Evolutionary conservation across 345 rosid genomes (phyloP).

Genomic region (Syzygium jambos): DNA sequence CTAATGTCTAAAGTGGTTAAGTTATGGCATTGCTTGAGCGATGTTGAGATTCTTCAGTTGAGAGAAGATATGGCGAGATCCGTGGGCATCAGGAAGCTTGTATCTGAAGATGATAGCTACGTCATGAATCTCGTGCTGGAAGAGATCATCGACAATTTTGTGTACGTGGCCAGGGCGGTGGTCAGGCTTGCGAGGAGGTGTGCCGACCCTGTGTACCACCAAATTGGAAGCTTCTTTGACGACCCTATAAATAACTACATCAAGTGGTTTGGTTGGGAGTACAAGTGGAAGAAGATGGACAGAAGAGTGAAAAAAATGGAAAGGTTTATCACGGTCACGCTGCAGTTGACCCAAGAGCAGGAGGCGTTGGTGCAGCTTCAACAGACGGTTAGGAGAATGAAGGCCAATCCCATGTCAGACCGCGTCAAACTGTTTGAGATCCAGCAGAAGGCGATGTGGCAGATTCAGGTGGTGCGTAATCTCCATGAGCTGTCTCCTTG

Average conservation of each 20-base stretch:
- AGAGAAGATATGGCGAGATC: constrained; percentile 34
- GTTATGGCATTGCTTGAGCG: neutral
- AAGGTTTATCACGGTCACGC: constrained; percentile 27
- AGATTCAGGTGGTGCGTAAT: constrained; percentile 36
- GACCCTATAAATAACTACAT: constrained; percentile 20
- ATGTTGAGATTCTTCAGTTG: constrained; percentile 8
- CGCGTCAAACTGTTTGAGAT: constrained; percentile 26
- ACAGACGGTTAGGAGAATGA: constrained; percentile 46
- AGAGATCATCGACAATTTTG: constrained; percentile 39
- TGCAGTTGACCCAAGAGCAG: constrained; percentile 42
- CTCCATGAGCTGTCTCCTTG: constrained; percentile 44
- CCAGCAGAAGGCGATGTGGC: constrained; percentile 40
- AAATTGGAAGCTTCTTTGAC: constrained; percentile 27
- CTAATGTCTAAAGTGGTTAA: neutral
- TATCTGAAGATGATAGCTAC: constrained; percentile 30
- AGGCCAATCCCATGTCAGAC: constrained; percentile 19
- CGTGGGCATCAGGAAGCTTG: constrained; percentile 34
- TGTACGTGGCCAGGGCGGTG: constrained; percentile 32
- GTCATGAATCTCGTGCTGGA: constrained; percentile 42
- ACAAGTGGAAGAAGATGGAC: constrained; percentile 56
- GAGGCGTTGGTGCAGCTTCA: constrained; percentile 51
- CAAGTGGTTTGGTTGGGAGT: constrained; percentile 56
- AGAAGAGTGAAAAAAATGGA: constrained; percentile 64
- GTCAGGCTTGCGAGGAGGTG: constrained; percentile 46
- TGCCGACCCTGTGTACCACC: constrained; percentile 31